Conservation (phyloP, 2,329 filamentous ascomycete genomes). For the Boeremia lycopersici region DNA sequence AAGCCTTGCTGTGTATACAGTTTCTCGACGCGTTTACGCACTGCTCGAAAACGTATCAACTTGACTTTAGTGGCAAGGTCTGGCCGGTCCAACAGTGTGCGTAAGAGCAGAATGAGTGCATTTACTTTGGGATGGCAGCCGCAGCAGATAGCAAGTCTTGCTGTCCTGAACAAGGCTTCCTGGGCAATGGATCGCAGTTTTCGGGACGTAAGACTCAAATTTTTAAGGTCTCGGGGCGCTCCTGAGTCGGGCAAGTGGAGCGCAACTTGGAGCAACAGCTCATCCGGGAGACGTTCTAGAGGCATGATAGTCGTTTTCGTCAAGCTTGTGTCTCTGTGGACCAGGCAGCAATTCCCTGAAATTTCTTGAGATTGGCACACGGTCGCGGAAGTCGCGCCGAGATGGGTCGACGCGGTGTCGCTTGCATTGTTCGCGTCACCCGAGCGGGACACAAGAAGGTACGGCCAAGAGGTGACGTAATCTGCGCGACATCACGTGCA, state of each 20-base stretch:
- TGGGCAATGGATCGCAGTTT: constrained; percentile 26
- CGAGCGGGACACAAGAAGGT: neutral
- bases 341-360: neutral
- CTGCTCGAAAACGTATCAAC: constrained; percentile 22
- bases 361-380: neutral
- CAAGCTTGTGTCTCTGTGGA: neutral
- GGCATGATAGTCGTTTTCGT: neutral
- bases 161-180: constrained; percentile 23
- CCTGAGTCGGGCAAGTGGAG: constrained; percentile 19
- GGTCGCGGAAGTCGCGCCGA: neutral
- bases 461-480: constrained; percentile 1
- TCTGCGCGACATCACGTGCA: neutral
- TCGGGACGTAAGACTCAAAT: constrained; percentile 23
- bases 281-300: constrained; percentile 24
- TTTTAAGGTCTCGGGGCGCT: constrained; percentile 20
- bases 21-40: constrained; percentile 22
- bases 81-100: constrained; percentile 29
- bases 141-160: constrained; percentile 20
- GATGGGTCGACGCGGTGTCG: neutral
- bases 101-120: constrained; percentile 24
- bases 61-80: constrained; percentile 29
- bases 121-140: constrained; percentile 27
- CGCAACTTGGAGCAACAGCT: constrained; percentile 28
- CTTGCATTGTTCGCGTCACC: neutral
- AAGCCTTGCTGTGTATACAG: constrained; percentile 22